These are phyloP conservation scores for Fusarium praegraminearum DNA, from an alignment of 2,329 filamentous ascomycete species.

Conservation along the genomic window DNA sequence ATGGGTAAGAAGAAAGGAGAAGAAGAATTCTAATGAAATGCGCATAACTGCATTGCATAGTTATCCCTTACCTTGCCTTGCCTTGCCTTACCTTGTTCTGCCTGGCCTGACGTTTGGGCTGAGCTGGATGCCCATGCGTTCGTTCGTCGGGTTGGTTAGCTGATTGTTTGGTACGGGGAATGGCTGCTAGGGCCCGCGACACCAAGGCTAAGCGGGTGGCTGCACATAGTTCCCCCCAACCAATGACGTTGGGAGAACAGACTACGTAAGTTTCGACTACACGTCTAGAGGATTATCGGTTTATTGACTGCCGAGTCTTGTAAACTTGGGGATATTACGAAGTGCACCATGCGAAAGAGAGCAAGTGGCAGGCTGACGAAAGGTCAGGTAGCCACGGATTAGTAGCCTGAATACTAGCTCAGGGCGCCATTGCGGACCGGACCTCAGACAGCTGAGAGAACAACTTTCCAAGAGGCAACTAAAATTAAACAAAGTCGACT, in stretches of 20 bases:
- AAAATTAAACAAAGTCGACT: slow-evolving; percentile 10
- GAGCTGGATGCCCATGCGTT: slow-evolving; percentile 1
- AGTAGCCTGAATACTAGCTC: not conserved
- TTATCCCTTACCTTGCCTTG: not conserved
- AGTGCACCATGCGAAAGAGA: not conserved
- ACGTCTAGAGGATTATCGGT: slow-evolving; percentile 7
- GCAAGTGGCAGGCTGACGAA: not conserved
- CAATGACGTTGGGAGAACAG: slow-evolving; percentile 5
- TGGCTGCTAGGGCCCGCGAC: slow-evolving; percentile 14
- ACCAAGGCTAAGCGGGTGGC: slow-evolving; percentile 13
- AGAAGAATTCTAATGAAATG: slow-evolving; percentile 1
- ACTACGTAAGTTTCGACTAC: slow-evolving; percentile 20
- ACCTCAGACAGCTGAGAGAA: not conserved
- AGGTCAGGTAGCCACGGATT: slow-evolving; percentile 3
- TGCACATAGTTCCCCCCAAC: slow-evolving; percentile 9
- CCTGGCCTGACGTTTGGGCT: not conserved
- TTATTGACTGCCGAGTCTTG: slow-evolving; percentile 18
- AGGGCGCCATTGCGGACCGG: slow-evolving; percentile 8
- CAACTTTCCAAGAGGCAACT: slow-evolving; percentile 12
- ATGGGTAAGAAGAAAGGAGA: not conserved
- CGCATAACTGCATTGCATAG: slow-evolving; percentile 24
- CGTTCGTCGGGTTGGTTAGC: not conserved
- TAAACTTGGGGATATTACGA: slow-evolving; percentile 1
- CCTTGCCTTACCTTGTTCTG: not conserved
- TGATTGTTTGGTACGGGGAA: slow-evolving; percentile 24